Evolutionary conservation across 306 rosid genomes (phyloP).

Genomic region (Gastrolobium villosum): DNA sequence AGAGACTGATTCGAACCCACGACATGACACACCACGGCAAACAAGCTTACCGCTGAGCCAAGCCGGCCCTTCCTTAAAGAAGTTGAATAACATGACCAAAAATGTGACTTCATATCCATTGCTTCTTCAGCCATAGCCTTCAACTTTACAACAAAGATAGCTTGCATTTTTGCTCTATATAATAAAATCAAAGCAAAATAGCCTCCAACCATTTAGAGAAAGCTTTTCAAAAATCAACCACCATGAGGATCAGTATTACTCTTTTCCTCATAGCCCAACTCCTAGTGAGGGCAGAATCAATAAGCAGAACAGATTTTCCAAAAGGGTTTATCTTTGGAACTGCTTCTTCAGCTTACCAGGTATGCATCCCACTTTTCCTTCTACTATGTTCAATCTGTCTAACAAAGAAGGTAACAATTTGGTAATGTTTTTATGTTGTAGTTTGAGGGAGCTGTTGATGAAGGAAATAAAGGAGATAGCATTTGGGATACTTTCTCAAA

Average conservation of each 20-base stretch:
- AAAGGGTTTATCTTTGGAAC: conserved; percentile 88
- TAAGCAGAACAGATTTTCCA: conserved; percentile 86
- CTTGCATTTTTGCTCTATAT: conserved; percentile 39
- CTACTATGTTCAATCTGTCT: background rate
- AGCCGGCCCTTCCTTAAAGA: no score
- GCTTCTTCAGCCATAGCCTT: conserved; percentile 49
- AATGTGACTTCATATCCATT: conserved; percentile 36
- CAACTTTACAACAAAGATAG: conserved; percentile 56
- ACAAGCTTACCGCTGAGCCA: no score
- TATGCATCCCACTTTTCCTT: conserved; percentile 44
- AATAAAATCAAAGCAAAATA: conserved; percentile 42
- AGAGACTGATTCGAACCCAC: no score
- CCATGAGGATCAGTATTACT: conserved; percentile 58
- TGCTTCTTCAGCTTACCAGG: conserved; percentile 98
- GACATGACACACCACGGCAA: no score
- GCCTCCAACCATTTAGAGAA: conserved; percentile 18
- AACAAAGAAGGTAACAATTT: conserved; percentile 12
- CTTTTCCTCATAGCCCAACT: conserved; percentile 48
- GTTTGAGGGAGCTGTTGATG: conserved; percentile 92
- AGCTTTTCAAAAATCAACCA: conserved; percentile 39
- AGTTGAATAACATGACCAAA: conserved; percentile 41
- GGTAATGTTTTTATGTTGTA: conserved; percentile 37
- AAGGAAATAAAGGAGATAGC: conserved; percentile 92
- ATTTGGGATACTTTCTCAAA: conserved; percentile 88
- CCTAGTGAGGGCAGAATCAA: conserved; percentile 58